Base-by-base conservation (phyloP, 139 green algal species). In the Volvox africanus region DNA sequence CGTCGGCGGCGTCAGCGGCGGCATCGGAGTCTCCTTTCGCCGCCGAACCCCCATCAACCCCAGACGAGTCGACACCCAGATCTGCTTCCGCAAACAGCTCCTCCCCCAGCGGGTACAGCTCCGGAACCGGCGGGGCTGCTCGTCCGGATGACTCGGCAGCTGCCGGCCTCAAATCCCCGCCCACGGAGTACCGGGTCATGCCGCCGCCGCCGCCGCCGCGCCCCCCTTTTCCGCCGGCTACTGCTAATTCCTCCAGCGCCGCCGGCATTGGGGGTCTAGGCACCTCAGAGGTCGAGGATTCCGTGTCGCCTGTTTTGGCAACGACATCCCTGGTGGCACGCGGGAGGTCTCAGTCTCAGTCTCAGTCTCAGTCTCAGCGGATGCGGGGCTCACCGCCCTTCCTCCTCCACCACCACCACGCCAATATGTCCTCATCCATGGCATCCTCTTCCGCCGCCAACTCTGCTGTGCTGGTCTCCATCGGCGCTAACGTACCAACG, bases 361-460 rank as follows among this genome's bases (percentile, higher is more conserved):
- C 65, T 6, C 65, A 61, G 16, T 61, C 32, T 5, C 1, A 28
- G 55, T 61, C n/a, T 28, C 76, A 82, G 17, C 32, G 65, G 21
- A 12, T 12, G 65, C 65, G 24, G 6, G 11, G 6, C 65, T 73
- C 24, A 30, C 65, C 65, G 6, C 5, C 65, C 65, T 73, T 73
- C 65, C 5, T 73, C 9, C 65, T 73, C 21, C 5, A 73, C 24
- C 65, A 73, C 24, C 65, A 28, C 65, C 12, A 61, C 76, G n/a
- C 32, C 32, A 20, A 61, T 32, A 20, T 55, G 30, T 28, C 37
- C 13, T 84, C 78, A 37, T 65, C 37, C 78, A 12, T 61, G 30
- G 28, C 75, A 19, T 81, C 37, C 35, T 84, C 78, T 6, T 65
- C 78, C 78, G 37, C 78, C 78, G 78, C 36, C 78, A 84, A 35